Percentiles rank a stretch among this genome's conserved stretches.
phyloP scores from a whole-genome alignment of 441 rosid genomes.

The Populus hybrid region DNA sequence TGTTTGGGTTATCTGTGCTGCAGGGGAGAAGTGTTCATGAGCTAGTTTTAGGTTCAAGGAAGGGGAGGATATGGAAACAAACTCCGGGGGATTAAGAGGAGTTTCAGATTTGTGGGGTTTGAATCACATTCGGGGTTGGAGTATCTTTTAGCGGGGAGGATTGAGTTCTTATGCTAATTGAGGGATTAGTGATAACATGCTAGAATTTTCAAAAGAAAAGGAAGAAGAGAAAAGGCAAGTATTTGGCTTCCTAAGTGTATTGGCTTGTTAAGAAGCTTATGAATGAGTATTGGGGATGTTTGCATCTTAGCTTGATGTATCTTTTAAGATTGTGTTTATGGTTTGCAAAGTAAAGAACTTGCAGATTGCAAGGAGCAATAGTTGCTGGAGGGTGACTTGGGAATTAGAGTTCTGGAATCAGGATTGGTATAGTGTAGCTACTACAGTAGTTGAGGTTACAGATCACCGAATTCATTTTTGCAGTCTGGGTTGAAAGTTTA shows the following conservation, averaged over 20 bases:
- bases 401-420: neutral
- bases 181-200: too few relatives aligned
- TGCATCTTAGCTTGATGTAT: neutral
- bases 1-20: too few relatives aligned
- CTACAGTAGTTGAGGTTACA: neutral
- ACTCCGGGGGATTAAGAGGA: too few relatives aligned
- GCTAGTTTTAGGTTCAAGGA: too few relatives aligned
- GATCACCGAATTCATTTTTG: too few relatives aligned
- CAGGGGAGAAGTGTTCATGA: too few relatives aligned
- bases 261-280: neutral
- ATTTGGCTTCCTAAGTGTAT: neutral
- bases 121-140: too few relatives aligned
- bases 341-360: neutral
- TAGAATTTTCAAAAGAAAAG: too few relatives aligned
- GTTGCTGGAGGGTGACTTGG: neutral
- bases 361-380: neutral
- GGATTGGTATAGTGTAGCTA: neutral
- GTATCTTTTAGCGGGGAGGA: too few relatives aligned
- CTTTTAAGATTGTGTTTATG: neutral
- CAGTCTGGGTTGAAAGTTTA: neutral
- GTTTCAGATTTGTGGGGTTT: too few relatives aligned
- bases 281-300: neutral
- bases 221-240: neutral
- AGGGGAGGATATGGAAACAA: too few relatives aligned
- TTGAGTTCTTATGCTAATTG: too few relatives aligned